phyloP scores from a whole-genome alignment of 2,329 filamentous ascomycete species.

The Didymella lethalis region DNA sequence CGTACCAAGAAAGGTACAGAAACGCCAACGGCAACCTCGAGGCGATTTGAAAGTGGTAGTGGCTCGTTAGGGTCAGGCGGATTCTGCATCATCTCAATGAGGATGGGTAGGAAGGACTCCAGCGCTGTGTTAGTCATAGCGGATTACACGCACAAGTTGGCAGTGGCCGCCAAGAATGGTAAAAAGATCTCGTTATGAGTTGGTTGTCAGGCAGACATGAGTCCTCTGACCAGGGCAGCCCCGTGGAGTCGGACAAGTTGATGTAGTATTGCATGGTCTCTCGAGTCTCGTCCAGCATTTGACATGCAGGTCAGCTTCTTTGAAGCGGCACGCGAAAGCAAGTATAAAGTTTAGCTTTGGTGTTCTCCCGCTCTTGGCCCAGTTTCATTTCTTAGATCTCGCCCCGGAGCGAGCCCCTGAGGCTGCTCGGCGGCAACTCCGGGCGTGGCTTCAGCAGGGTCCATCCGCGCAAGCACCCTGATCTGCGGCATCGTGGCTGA shows the following conservation, averaged over 20 bases:
- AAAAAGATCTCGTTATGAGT: background rate
- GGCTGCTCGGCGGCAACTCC: background rate
- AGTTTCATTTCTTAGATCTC: background rate
- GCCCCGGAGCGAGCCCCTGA: background rate
- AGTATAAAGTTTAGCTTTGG: background rate
- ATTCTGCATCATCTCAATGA: constrained; percentile 7
- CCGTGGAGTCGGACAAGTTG: background rate
- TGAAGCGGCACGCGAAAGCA: background rate
- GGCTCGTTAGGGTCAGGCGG: constrained; percentile 4
- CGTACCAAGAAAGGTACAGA: constrained; percentile 9
- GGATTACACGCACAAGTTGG: background rate
- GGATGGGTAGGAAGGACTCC: background rate
- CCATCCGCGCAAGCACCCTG: background rate
- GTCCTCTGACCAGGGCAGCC: background rate
- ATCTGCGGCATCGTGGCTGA: background rate
- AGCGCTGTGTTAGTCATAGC: constrained; percentile 4
- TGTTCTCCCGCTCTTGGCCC: constrained; percentile 5
- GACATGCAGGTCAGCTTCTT: background rate
- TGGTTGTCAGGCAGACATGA: background rate
- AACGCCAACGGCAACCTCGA: constrained; percentile 1
- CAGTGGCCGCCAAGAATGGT: background rate
- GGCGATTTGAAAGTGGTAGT: background rate
- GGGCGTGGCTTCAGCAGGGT: background rate
- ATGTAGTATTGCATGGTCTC: background rate
- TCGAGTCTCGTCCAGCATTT: background rate